Evolutionary conservation across 1,284 basidiomycete species (phyloP).

Genomic region (Tetrapyrgos nigripes): DNA sequence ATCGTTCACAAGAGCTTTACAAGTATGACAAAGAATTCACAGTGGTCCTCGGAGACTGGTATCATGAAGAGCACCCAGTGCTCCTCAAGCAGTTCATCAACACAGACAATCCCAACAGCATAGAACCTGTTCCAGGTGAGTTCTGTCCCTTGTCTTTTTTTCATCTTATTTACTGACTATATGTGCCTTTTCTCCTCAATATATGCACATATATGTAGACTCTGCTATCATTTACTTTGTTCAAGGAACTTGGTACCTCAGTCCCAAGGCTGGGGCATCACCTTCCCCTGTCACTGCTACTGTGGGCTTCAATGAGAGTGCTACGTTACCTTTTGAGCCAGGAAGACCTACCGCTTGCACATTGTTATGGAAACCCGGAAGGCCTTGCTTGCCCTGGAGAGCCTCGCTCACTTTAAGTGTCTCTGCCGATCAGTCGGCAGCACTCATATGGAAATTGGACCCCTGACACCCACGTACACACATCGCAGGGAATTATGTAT

Average conservation of each 20-base stretch:
- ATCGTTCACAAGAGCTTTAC: slow-evolving; percentile 61
- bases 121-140: slow-evolving; percentile 85
- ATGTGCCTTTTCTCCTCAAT: not conserved
- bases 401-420: too few relatives aligned
- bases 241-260: slow-evolving; percentile 75
- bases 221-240: slow-evolving; percentile 87
- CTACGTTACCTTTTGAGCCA: slow-evolving; percentile 82
- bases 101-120: slow-evolving; percentile 80
- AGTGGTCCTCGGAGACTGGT: slow-evolving; percentile 87
- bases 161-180: not conserved
- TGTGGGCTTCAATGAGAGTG: slow-evolving; percentile 87
- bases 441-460: too few relatives aligned
- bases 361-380: too few relatives aligned
- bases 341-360: slow-evolving; percentile 80
- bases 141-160: not conserved
- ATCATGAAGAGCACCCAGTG: slow-evolving; percentile 74
- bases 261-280: slow-evolving; percentile 56
- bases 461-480: too few relatives aligned
- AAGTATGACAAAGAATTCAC: slow-evolving; percentile 94
- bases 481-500: too few relatives aligned
- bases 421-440: too few relatives aligned
- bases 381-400: too few relatives aligned
- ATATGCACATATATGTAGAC: slow-evolving; percentile 49
- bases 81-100: slow-evolving; percentile 79
- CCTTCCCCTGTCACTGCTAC: slow-evolving; percentile 56